phyloP scores from a whole-genome alignment of 805 yeast species.

The Barnettozyma siamensis region DNA sequence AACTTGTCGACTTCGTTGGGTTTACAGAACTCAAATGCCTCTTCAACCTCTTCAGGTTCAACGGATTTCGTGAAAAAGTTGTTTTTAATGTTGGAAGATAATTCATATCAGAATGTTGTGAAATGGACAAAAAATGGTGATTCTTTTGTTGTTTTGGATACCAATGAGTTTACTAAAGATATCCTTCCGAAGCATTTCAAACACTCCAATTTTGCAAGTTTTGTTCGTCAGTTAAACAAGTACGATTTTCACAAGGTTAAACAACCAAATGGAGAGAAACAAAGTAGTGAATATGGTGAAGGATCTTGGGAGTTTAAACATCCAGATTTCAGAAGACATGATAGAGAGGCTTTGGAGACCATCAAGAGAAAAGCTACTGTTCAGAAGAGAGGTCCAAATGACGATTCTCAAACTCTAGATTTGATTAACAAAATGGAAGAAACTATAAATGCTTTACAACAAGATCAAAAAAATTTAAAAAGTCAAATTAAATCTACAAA shows the following conservation, averaged over 20 bases:
- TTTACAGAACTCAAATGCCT: conserved; percentile 17
- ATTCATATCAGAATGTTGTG: conserved; percentile 67
- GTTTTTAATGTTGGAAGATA: conserved; percentile 80
- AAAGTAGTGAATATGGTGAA: conserved; percentile 54
- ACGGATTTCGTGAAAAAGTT: conserved; percentile 76
- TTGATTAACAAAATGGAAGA: conserved; percentile 17
- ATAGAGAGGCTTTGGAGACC: conserved; percentile 73
- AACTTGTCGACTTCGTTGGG: conserved; percentile 14
- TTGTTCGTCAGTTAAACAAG: conserved; percentile 92
- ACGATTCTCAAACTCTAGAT: conserved; percentile 19
- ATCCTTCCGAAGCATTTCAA: conserved; percentile 90
- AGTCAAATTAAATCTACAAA: conserved; percentile 38
- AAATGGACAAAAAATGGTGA: conserved; percentile 86
- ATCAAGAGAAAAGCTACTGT: conserved; percentile 79
- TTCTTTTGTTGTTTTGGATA: conserved; percentile 82
- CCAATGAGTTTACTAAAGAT: conserved; percentile 83
- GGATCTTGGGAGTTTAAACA: conserved; percentile 94
- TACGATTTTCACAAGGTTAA: conserved; percentile 97
- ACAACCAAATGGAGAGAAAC: conserved; percentile 56
- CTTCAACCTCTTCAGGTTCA: conserved; percentile 39
- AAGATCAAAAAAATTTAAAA: conserved; percentile 29
- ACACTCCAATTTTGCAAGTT: conserved; percentile 90
- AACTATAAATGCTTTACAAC: conserved; percentile 11
- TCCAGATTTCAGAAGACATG: conserved; percentile 76
- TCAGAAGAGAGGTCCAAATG: conserved; percentile 36